Evolutionary conservation across 2,329 filamentous ascomycete species (phyloP), one percentile per base, ranked within the genome.

Genomic region (Colletotrichum viniferum): DNA sequence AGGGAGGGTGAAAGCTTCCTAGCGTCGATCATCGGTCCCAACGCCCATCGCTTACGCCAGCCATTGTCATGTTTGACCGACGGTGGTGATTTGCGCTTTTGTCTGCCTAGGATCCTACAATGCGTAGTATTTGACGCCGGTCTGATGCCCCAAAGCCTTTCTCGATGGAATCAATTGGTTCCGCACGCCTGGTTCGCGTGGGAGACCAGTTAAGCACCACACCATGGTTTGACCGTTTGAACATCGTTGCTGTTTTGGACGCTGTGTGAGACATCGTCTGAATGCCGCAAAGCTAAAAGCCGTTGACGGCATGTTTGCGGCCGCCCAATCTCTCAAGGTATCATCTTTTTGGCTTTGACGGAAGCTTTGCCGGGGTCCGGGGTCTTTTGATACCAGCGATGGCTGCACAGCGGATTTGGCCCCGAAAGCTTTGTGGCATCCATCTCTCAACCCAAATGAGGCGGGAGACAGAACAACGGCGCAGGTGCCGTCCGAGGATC

Each of bases 401-500:
- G n/a, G 13, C 18, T 56, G 7, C 8, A 32, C 18, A n/a, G 43
- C 58, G 48, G 65, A 56, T 43, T 63, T 63, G 55, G 55, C 21
- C 61, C 52, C 28, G 61, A 34, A 62, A 62, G 43, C 43, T 30
- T 55, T 28, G 52, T 52, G 68, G 21, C 52, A 55, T 12, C 61
- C 21, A 26, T 24, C 38, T 61, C 36, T 58, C 36, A 71, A 74
- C 62, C 68, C 24, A 21, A 52, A 48, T 34, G 52, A 61, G 26
- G 58, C 28, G 58, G 61, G 14, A 60, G 34, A 18, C 48, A 34
- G 36, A 60, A 43, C 36, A 14, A 52, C 61, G 30, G 62, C 71
- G 68, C 68, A 72, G 68, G 32, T 72, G 72, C 72, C 72, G 72
- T 74, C 72, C 62, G 72, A 74, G 61, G 21, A 74, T 61, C n/a